Base-by-base conservation (phyloP, 2,329 filamentous ascomycete genomes). In the Diaporthe sp. region DNA sequence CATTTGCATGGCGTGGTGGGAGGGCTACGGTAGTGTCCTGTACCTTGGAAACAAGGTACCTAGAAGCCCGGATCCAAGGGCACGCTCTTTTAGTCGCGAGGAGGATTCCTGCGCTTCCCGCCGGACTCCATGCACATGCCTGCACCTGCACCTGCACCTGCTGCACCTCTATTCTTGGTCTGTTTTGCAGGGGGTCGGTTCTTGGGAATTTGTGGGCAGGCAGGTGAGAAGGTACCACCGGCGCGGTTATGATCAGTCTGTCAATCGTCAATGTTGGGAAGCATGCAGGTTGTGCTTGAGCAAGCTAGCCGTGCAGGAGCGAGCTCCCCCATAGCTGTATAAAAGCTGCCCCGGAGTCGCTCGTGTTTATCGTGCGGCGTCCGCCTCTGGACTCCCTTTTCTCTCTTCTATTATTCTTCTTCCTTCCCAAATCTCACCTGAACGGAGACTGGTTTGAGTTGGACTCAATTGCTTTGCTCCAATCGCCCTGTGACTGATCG, bases 131-230 rank as follows among this genome's bases (percentile, higher is more conserved):
- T 52, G 64, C 64, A 38, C 30, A 50, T 67, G 42, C 64, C 64
- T 67, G 64, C 64, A 19, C 58, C 58, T 58, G 55, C 30, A n/a
- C 55, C 55, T 25, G 55, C 57, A 42, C 64, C 64, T 19, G 33
- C 30, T 50, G 47, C 64, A 68, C 47, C 64, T 68, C n/a, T 68
- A 68, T 68, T 68, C 64, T 40, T 68, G 61, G 64, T 68, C 45
- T 15, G 61, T 54, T 38, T 68, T 35, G 64, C 64, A 54, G 33
- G 28, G 64, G 64, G 22, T 10, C n/a, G 60, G 60, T 5, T 66
- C 42, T 64, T 52, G 64, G 35, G 35, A 10, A 8, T 33, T 30
- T 50, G 15, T 19, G 45, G 22, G 45, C 61, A n/a, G 61, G 42
- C 15, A 4, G 30, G 30, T 67, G 33, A 10, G 64, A 54, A 68